These are phyloP conservation scores for Oxyria digyna DNA, from an alignment of 148 eudicot genomes.

Conservation along the genomic window DNA sequence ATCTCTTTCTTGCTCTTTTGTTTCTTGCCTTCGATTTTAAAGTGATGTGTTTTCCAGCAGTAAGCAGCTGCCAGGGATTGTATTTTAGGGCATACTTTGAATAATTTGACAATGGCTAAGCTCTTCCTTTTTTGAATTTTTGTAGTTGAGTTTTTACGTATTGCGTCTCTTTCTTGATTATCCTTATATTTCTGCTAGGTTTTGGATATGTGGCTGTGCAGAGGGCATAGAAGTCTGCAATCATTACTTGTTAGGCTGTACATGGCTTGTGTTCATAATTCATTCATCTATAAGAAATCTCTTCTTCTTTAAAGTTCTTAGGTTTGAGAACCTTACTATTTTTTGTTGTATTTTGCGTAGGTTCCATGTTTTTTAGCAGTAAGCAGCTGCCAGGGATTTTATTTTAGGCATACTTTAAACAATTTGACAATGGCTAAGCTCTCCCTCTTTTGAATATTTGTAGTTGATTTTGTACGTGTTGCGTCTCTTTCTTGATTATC, in stretches of 20 bases:
- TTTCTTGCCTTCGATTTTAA: background rate
- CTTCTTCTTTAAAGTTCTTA: too few species aligned
- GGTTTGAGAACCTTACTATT: too few species aligned
- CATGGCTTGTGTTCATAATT: too few species aligned
- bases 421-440: too few species aligned
- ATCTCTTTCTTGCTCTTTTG: background rate
- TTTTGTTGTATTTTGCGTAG: too few species aligned
- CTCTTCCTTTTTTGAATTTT: background rate
- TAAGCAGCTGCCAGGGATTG: background rate
- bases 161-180: background rate
- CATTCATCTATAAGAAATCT: too few species aligned
- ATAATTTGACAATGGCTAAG: too few species aligned
- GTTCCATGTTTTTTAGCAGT: background rate
- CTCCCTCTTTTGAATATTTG: background rate
- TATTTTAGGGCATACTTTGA: background rate
- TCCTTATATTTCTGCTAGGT: background rate
- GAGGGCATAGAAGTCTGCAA: too few species aligned
- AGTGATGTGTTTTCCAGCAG: background rate
- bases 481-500: background rate
- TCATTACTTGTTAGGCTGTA: too few species aligned
- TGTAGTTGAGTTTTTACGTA: background rate
- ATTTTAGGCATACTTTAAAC: background rate
- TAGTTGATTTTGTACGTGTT: background rate
- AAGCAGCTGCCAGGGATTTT: background rate
- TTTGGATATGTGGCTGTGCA: too few species aligned